These are phyloP conservation scores for Chionographis japonica DNA, from an alignment of 106 monocot genomes.

Conservation along the genomic window DNA sequence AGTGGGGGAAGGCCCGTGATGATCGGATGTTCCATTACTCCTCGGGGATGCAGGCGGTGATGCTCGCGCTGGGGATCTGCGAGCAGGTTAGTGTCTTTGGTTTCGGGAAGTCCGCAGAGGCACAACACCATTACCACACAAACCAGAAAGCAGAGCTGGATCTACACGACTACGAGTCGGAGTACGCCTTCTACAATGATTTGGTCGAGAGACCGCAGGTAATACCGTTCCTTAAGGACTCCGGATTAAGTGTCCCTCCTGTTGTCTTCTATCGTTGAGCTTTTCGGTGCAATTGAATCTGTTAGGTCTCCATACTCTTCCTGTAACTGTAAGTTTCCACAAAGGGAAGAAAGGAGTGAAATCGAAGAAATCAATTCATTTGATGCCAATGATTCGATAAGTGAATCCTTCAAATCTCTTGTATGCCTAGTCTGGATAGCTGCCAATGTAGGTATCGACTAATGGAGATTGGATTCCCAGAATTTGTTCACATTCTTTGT, in stretches of 20 bases:
- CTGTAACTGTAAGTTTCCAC: too few relatives aligned
- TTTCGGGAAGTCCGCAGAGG: conserved; percentile 45
- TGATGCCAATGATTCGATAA: too few relatives aligned
- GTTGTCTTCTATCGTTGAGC: conserved; percentile 22
- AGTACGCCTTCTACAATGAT: conserved; percentile 52
- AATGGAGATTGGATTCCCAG: too few relatives aligned
- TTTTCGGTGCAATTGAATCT: too few relatives aligned
- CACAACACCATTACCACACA: conserved; percentile 68
- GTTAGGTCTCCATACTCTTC: too few relatives aligned
- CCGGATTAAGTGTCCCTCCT: conserved; percentile 28
- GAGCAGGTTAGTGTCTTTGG: conserved; percentile 45
- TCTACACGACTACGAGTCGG: conserved; percentile 63
- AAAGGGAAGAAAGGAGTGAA: too few relatives aligned
- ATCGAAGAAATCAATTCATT: too few relatives aligned
- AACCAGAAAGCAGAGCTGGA: conserved; percentile 66
- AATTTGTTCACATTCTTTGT: too few relatives aligned
- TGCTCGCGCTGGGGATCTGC: conserved; percentile 50
- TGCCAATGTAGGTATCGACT: too few relatives aligned
- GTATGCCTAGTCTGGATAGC: too few relatives aligned
- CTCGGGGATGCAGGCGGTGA: conserved; percentile 62
- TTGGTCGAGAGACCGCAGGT: conserved; percentile 26
- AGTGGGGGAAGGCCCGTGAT: conserved; percentile 38
- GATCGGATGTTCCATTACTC: conserved; percentile 55
- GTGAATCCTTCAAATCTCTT: too few relatives aligned
- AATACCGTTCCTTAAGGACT: conserved; percentile 37